Percentiles rank a stretch among this genome's conserved stretches.
Conservation (phyloP, 345 rosid genomes). For the Anacardium occidentale region DNA sequence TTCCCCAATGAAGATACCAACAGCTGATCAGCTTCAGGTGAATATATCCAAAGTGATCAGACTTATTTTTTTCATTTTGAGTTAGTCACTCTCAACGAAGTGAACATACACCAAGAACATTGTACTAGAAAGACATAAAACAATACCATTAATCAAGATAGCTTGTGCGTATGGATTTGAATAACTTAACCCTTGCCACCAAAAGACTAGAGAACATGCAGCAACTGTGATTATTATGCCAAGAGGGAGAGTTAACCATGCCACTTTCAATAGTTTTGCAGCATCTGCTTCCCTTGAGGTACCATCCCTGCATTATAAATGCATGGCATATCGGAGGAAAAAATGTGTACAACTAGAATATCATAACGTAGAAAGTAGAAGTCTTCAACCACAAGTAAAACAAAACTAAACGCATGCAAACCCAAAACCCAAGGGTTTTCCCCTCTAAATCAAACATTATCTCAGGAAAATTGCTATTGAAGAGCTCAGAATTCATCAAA, state of each 20-base stretch:
- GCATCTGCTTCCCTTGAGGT: constrained; percentile 40
- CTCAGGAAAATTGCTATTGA: neutral
- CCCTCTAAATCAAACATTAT: neutral
- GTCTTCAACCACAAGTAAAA: neutral
- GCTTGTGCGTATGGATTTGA: constrained; percentile 70
- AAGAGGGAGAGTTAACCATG: constrained; percentile 76
- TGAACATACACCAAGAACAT: neutral
- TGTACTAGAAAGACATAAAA: constrained; percentile 5
- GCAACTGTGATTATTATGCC: constrained; percentile 58
- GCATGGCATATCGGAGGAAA: neutral
- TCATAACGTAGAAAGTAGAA: neutral
- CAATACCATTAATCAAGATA: constrained; percentile 79
- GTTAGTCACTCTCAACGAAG: neutral
- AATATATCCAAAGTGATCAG: neutral
- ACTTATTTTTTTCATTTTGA: neutral
- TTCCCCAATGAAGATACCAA: neutral
- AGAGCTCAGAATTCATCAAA: neutral
- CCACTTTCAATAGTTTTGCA: constrained; percentile 64
- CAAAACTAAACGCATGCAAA: neutral
- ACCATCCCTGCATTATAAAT: constrained; percentile 49
- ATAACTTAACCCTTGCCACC: constrained; percentile 78
- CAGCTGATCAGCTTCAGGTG: too few species aligned
- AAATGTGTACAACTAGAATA: neutral
- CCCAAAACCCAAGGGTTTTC: neutral
- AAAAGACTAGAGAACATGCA: constrained; percentile 54